A percentile compares a stretch with the other conserved stretches of the same genome.
Evolutionary conservation across 768 basidiomycete genomes (phyloP).

Genomic region (Boletus subparvulus): DNA sequence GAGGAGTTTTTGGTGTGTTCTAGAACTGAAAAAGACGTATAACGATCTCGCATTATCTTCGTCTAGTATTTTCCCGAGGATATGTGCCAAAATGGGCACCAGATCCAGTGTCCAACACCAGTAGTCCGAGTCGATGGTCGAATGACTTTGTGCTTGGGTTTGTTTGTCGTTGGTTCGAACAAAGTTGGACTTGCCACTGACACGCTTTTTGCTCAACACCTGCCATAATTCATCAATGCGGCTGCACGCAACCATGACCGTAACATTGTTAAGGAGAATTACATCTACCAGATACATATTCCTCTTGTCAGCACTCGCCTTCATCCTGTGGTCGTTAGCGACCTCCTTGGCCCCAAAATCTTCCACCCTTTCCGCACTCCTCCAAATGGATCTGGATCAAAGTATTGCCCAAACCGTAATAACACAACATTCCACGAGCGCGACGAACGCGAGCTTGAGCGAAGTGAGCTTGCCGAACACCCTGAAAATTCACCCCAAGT

Average conservation of each 20-base stretch:
- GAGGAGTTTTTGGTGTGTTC: too few relatives aligned
- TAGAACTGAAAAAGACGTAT: too few relatives aligned
- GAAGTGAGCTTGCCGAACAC: neutral
- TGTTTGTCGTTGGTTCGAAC: too few relatives aligned
- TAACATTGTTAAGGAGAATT: conserved; percentile 6
- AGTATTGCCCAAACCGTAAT: neutral
- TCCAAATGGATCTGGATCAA: conserved; percentile 18
- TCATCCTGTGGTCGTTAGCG: conserved; percentile 22
- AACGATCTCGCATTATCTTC: too few relatives aligned
- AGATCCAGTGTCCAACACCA: too few relatives aligned
- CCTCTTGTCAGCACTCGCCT: conserved; percentile 19
- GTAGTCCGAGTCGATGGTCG: too few relatives aligned
- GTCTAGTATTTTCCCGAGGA: too few relatives aligned
- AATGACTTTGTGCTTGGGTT: too few relatives aligned
- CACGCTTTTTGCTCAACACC: too few relatives aligned
- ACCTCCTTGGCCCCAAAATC: conserved; percentile 8
- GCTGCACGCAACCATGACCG: conserved; percentile 4
- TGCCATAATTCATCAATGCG: neutral
- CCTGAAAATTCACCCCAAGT: neutral
- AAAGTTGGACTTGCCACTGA: too few relatives aligned
- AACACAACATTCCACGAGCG: neutral
- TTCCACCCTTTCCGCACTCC: conserved; percentile 8
- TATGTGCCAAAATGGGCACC: too few relatives aligned
- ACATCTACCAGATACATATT: conserved; percentile 24
- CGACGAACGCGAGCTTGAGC: neutral